Conservation (phyloP, 2,329 filamentous ascomycete species). For the Colletotrichum lini region DNA sequence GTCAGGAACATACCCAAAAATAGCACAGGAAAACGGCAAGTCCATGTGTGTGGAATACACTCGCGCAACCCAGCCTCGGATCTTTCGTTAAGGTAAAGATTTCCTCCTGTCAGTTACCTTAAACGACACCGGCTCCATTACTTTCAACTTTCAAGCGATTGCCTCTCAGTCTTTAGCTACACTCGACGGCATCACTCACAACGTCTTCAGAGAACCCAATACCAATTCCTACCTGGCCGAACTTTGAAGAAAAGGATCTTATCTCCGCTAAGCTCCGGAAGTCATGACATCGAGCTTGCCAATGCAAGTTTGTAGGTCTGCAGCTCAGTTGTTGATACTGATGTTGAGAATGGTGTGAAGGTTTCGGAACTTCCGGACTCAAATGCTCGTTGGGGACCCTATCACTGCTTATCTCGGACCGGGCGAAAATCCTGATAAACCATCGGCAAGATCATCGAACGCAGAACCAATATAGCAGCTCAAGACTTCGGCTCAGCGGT, state of each 20-base stretch:
- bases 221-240: background rate
- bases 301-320: background rate
- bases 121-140: background rate
- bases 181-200: background rate
- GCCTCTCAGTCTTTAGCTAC: background rate
- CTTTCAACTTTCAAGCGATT: background rate
- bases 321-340: background rate
- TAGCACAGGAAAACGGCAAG: background rate
- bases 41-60: conserved; percentile 16
- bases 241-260: background rate
- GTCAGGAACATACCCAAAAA: background rate
- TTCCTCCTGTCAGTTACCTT: background rate
- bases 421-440: background rate
- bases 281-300: background rate
- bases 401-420: background rate
- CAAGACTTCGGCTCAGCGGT: background rate
- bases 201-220: background rate
- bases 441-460: background rate
- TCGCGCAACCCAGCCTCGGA: conserved; percentile 20
- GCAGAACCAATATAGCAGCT: too few relatives aligned
- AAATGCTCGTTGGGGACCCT: too few relatives aligned
- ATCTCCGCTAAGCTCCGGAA: background rate
- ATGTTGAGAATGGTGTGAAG: background rate
- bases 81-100: conserved; percentile 4
- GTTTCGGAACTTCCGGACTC: background rate